phyloP scores from a whole-genome alignment of 257 asterid species.

The Haberlea rhodopensis region DNA sequence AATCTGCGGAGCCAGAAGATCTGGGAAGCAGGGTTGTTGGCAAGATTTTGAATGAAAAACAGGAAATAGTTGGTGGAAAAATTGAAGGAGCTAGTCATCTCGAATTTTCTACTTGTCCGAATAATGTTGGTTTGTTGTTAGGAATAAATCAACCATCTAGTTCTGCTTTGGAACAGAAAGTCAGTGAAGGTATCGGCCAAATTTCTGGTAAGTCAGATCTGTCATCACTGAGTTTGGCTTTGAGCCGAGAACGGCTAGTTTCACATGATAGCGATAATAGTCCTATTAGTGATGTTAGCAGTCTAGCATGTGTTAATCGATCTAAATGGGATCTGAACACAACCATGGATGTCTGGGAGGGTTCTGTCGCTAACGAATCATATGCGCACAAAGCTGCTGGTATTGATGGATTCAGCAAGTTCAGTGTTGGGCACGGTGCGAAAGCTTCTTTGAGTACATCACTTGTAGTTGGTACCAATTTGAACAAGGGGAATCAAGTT shows the following conservation, averaged over 20 bases:
- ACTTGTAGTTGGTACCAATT: slow-evolving; percentile 27
- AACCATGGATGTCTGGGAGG: slow-evolving; percentile 86
- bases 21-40: slow-evolving; percentile 20
- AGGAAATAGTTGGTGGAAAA: slow-evolving; percentile 37
- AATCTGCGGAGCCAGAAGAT: slow-evolving; percentile 28
- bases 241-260: slow-evolving; percentile 31
- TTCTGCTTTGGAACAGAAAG: slow-evolving; percentile 30
- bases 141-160: slow-evolving; percentile 35
- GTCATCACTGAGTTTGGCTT: slow-evolving; percentile 46
- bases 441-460: slow-evolving; percentile 28
- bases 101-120: slow-evolving; percentile 32
- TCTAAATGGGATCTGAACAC: slow-evolving; percentile 90
- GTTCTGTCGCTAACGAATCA: slow-evolving; percentile 39
- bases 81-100: slow-evolving; percentile 32
- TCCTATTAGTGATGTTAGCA: slow-evolving; percentile 24
- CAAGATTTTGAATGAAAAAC: slow-evolving; percentile 32
- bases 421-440: slow-evolving; percentile 21
- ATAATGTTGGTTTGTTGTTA: slow-evolving; percentile 41
- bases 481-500: slow-evolving; percentile 47
- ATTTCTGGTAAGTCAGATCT: slow-evolving; percentile 41
- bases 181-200: slow-evolving; percentile 19
- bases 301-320: slow-evolving; percentile 41
- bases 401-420: slow-evolving; percentile 29
- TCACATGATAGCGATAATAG: slow-evolving; percentile 28
- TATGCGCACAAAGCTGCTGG: slow-evolving; percentile 28